A percentile compares a stretch with the other conserved stretches of the same genome.
Evolutionary conservation across 2,329 filamentous ascomycete species (phyloP).

Genomic region (Emydomyces testavorans): DNA sequence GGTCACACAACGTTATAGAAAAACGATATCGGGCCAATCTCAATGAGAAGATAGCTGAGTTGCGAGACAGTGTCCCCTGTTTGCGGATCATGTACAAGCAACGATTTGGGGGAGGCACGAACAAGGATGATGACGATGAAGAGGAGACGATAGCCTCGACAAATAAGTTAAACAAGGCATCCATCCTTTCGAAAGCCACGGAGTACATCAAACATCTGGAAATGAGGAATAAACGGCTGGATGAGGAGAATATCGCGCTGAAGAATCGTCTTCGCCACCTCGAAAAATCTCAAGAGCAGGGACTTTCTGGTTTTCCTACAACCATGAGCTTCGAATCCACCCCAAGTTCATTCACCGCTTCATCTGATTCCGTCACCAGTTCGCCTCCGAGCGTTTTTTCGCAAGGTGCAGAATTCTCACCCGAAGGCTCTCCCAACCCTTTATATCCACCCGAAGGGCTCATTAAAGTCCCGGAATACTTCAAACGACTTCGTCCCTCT

Average conservation of each 20-base stretch:
- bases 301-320: constrained; percentile 28
- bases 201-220: constrained; percentile 93
- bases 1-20: constrained; percentile 96
- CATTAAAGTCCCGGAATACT: constrained; percentile 35
- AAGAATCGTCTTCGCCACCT: constrained; percentile 71
- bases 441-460: constrained; percentile 33
- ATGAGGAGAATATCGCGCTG: constrained; percentile 69
- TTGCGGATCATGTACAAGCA: constrained; percentile 68
- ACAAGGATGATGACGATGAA: constrained; percentile 67
- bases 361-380: constrained; percentile 27
- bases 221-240: constrained; percentile 70
- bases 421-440: constrained; percentile 25
- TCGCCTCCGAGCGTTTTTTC: constrained; percentile 34
- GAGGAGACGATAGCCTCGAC: constrained; percentile 71
- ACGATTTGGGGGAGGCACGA: constrained; percentile 31
- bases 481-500: constrained; percentile 33
- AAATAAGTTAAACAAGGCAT: constrained; percentile 96
- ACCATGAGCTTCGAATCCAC: constrained; percentile 34
- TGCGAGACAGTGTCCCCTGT: constrained; percentile 85
- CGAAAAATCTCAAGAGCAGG: constrained; percentile 46
- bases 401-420: constrained; percentile 27
- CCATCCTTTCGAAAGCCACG: constrained; percentile 85
- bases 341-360: constrained; percentile 30
- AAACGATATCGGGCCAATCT: constrained; percentile 93
- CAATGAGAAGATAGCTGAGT: constrained; percentile 90